Evolutionary conservation across 1,284 basidiomycete species (phyloP).

Genomic region (Phlebopus sp.): DNA sequence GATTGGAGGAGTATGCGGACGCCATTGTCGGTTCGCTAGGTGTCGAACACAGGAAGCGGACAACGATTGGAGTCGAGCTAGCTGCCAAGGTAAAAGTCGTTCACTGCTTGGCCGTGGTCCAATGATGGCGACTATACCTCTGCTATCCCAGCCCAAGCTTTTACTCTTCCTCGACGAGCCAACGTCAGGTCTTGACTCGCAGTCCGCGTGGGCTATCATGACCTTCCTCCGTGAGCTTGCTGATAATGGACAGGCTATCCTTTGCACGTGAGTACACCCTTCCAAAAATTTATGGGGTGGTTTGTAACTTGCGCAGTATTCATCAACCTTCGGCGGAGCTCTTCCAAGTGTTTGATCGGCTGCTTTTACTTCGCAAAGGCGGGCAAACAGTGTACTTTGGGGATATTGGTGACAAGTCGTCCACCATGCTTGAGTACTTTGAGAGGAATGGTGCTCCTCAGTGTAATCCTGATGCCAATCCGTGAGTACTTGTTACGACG

Average conservation of each 20-base stretch:
- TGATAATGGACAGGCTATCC: conserved; percentile 66
- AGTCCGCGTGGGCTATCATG: conserved; percentile 83
- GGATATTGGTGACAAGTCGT: conserved; percentile 59
- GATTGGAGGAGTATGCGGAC: conserved; percentile 66
- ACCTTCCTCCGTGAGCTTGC: conserved; percentile 74
- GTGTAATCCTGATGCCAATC: conserved; percentile 5
- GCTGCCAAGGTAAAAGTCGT: conserved; percentile 52
- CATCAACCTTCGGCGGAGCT: conserved; percentile 64
- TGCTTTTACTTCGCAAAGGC: conserved; percentile 57
- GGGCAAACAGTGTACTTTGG: conserved; percentile 75
- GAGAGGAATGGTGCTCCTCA: conserved; percentile 44
- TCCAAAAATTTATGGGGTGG: background rate
- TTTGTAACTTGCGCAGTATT: conserved; percentile 28
- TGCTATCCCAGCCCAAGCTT: conserved; percentile 50
- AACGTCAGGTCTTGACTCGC: conserved; percentile 83
- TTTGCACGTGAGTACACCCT: conserved; percentile 61
- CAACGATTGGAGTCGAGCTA: conserved; percentile 78
- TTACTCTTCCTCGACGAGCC: conserved; percentile 82
- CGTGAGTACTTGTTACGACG: background rate
- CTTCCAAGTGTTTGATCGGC: conserved; percentile 62
- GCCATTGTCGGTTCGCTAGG: conserved; percentile 73
- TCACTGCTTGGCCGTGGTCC: background rate
- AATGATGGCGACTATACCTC: conserved; percentile 27
- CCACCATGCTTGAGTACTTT: conserved; percentile 63
- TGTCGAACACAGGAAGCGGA: conserved; percentile 74